Base-by-base conservation (phyloP, 306 rosid genomes). In the Begonia masoniana region DNA sequence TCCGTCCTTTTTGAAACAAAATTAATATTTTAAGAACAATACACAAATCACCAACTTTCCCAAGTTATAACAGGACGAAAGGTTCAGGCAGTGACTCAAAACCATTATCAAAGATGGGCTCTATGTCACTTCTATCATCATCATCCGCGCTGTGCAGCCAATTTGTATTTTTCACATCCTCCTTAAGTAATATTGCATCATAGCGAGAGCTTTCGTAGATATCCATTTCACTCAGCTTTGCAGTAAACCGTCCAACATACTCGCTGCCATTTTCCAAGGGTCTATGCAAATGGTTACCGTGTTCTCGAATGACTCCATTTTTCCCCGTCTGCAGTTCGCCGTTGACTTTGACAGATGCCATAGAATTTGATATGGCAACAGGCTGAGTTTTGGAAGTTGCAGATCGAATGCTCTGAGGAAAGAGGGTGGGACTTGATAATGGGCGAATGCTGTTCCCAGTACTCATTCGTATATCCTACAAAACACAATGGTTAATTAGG, bases 81-180 rank as follows among this genome's bases (percentile, higher is more conserved):
- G 99, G 99, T 62, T 91, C 99, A 6, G 99, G 96, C 59, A 91
- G 77, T 66, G 77, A 54, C 74, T 83, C 99, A 72, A 86, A 91
- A 66, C 99, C 93, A 15, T 74, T 71, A 62, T 83, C 99, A 71
- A 91, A 86, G 64, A 91, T 57, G 14, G 92, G 71, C 12, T 77
- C 82, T 57, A 71, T 68, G 61, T 91, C 99, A 31, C 71, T 69
- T 76, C 71, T 76, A 57, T 82, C 94, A 67, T 89, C 97, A 31
- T 31, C 49, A 45, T 45, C 15, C 51, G 57, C 72, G 66, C 92
- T 74, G 56, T 65, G 99, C 63, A 91, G 76, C 99, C 99, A 91
- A 57, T 74, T 72, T 50, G 96, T 91, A 51, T 71, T 85, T 74
- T 77, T 91, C 79, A 86, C 72, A 67, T 91, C 99, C 69, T 91